These are phyloP conservation scores for Aspergillus sp. DNA, from an alignment of 2,329 filamentous ascomycete species.

Conservation along the genomic window DNA sequence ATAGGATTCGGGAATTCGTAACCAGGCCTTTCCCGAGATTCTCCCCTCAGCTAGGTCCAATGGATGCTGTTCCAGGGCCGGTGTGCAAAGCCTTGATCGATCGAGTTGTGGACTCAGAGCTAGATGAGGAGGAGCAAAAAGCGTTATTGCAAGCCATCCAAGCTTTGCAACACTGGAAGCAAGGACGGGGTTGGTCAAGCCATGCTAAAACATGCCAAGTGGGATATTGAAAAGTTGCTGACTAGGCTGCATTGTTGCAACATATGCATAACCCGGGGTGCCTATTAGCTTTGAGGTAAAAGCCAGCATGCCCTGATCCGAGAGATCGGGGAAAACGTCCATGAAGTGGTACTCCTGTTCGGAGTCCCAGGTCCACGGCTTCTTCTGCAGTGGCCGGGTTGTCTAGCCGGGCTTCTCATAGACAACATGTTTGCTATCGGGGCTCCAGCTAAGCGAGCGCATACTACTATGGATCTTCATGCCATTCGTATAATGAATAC, in stretches of 20 bases:
- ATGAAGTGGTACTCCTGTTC: conserved; percentile 8
- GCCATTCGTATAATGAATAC: conserved; percentile 3
- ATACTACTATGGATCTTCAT: not conserved
- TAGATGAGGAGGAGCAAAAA: no score
- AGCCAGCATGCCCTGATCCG: not conserved
- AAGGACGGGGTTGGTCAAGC: no score
- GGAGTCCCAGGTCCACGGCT: conserved; percentile 4
- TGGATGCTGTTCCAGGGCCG: no score
- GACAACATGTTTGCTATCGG: conserved; percentile 5
- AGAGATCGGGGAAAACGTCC: conserved; percentile 5
- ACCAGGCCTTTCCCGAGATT: no score
- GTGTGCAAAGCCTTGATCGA: no score
- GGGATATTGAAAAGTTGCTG: no score
- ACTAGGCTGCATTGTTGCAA: not conserved
- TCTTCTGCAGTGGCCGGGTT: not conserved
- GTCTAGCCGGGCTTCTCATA: conserved; percentile 6
- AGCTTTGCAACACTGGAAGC: no score
- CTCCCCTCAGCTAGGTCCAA: no score
- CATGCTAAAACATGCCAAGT: no score
- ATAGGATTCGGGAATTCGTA: no score
- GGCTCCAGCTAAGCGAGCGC: conserved; percentile 4
- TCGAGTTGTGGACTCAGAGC: no score
- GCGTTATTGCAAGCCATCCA: no score
- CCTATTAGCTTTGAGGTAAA: not conserved
- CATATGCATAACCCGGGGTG: not conserved